Evolutionary conservation across 1,284 basidiomycete genomes (phyloP), one percentile per base, ranked within the genome.

Genomic region (Phaffia rhodozyma): DNA sequence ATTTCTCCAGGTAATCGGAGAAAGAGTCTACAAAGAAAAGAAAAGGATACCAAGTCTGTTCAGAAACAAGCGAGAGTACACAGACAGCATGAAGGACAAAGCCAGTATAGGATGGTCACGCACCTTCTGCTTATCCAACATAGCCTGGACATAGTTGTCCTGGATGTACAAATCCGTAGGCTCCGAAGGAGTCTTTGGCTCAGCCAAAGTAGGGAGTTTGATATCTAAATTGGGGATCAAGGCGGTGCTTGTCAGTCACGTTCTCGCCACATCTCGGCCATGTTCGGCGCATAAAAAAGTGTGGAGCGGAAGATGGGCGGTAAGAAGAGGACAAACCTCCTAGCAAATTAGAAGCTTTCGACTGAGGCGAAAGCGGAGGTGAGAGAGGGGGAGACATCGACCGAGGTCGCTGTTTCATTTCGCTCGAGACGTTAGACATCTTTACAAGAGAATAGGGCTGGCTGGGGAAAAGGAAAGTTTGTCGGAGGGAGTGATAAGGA

Each of bases 91-190:
- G 6, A 32, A 47, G 34, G 25, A 29, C 32, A 32, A 27, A 25
- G 4, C 20, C n/a, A 47, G 34, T 30, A 9, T 29, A 55, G 5
- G 50, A 60, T 30, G 2, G 23, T 6, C 11, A 48, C 59, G 21
- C 13, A 66, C 72, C 69, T 89, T 75, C 80, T 82, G 72, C 81
- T 75, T 86, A 74, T 84, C 84, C 73, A 94, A 81, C 3, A 87
- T 89, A 75, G 87, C 83, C 60, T 84, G 80, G 72, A 96, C 89
- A 72, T 92, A 94, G 80, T 92, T 92, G 78, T 91, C 89, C 48
- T 87, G 86, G 67, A 89, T 84, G 75, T 87, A 77, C 69, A 81
- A 71, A 77, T 87, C 86, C 68, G 78, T 78, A 65, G 84, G 84
- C 60, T 66, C 65, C n/a, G 63, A 63, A 21, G 67, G 66, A 18